Evolutionary conservation across 2,329 filamentous ascomycete species (phyloP).

Genomic region (Colletotrichum spinosum): DNA sequence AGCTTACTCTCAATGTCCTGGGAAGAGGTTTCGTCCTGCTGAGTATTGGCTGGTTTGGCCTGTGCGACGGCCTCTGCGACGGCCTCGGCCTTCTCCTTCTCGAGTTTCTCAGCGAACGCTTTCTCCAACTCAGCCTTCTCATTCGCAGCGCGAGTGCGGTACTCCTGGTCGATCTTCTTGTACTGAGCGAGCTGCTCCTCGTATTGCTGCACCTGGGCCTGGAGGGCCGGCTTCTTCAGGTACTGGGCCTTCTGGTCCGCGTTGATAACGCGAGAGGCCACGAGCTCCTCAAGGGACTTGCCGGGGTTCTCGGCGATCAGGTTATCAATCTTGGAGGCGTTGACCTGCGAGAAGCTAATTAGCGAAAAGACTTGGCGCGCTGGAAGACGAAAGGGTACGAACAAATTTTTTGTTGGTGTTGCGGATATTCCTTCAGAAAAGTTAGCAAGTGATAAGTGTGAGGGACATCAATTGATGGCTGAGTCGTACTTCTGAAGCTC

Average conservation of each 20-base stretch:
- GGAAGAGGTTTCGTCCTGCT: conserved; percentile 56
- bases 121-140: conserved; percentile 73
- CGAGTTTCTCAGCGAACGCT: conserved; percentile 60
- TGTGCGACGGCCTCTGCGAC: conserved; percentile 63
- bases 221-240: conserved; percentile 80
- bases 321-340: conserved; percentile 77
- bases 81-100: conserved; percentile 66
- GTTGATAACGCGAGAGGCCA: conserved; percentile 80
- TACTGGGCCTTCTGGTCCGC: conserved; percentile 82
- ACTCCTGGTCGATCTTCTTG: conserved; percentile 81
- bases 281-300: conserved; percentile 79
- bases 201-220: conserved; percentile 74
- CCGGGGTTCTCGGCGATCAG: conserved; percentile 76
- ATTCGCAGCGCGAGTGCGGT: conserved; percentile 68
- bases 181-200: conserved; percentile 81
- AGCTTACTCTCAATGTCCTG: conserved; percentile 73
- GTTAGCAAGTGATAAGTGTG: conserved; percentile 13
- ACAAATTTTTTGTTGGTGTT: conserved; percentile 96
- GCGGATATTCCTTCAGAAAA: conserved; percentile 78
- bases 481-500: conserved; percentile 86
- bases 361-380: conserved; percentile 7
- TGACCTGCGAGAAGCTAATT: conserved; percentile 59
- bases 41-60: conserved; percentile 62
- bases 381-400: conserved; percentile 51
- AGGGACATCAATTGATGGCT: conserved; percentile 22